Evolutionary conservation across 768 basidiomycete genomes (phyloP).

Genomic region (Amanita subjunquillea): DNA sequence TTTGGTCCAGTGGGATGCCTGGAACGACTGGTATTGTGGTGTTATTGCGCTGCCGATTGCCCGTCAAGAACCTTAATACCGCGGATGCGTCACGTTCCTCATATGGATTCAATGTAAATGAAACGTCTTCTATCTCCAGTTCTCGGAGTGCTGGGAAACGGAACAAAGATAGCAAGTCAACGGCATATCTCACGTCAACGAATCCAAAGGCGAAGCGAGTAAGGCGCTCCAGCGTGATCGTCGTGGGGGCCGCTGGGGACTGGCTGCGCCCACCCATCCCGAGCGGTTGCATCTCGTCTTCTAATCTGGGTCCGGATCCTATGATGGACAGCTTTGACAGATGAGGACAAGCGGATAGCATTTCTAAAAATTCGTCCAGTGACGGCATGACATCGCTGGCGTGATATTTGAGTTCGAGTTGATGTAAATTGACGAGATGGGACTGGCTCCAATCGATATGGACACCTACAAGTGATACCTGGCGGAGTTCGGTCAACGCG

Average conservation of each 20-base stretch:
- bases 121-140: constrained; percentile 37
- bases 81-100: constrained; percentile 3
- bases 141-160: constrained; percentile 23
- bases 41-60: not conserved
- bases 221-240: constrained; percentile 12
- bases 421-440: constrained; percentile 29
- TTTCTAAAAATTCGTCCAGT: constrained; percentile 30
- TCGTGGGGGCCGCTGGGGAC: not conserved
- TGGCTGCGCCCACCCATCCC: not conserved
- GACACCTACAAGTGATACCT: constrained; percentile 42
- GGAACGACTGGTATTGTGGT: not conserved
- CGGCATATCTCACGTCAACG: constrained; percentile 27
- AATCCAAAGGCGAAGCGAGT: constrained; percentile 31
- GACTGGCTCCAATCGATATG: constrained; percentile 44
- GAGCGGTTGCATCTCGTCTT: not conserved
- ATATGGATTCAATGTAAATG: constrained; percentile 12
- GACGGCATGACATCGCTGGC: constrained; percentile 47
- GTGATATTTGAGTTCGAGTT: constrained; percentile 45
- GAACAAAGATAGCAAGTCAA: constrained; percentile 27
- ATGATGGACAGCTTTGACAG: constrained; percentile 36
- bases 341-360: constrained; percentile 29
- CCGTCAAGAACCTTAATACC: constrained; percentile 1
- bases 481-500: constrained; percentile 20
- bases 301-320: constrained; percentile 41
- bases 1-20: not conserved